Conservation (phyloP, 345 rosid species). For the Eucalyptus globulus region DNA sequence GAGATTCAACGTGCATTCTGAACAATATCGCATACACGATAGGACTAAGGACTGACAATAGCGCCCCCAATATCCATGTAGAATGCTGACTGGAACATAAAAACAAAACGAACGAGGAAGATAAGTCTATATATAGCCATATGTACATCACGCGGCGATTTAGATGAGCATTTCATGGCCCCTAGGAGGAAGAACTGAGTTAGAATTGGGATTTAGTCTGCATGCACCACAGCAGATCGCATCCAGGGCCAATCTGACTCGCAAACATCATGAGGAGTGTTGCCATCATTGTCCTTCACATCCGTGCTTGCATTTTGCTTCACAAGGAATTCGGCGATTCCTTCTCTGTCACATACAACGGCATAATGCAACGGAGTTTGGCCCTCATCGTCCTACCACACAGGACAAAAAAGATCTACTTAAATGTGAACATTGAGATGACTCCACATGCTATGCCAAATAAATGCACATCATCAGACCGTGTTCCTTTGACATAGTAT, state of each 20-base stretch:
- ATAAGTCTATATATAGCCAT: background rate
- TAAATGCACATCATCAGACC: background rate
- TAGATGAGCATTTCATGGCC: background rate
- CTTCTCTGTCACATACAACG: conserved; percentile 77
- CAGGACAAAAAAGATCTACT: background rate
- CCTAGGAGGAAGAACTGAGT: background rate
- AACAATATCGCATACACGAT: background rate
- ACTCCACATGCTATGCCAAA: background rate
- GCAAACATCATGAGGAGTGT: conserved; percentile 49
- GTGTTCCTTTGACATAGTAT: background rate
- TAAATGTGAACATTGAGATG: background rate
- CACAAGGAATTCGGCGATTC: conserved; percentile 65
- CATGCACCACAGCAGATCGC: background rate
- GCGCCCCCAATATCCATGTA: background rate
- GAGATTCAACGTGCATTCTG: background rate
- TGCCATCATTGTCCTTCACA: conserved; percentile 63
- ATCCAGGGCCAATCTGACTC: conserved; percentile 69
- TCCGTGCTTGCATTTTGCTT: conserved; percentile 56
- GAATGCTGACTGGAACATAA: background rate
- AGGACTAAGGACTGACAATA: background rate
- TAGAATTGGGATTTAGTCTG: background rate
- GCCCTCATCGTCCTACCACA: conserved; percentile 80
- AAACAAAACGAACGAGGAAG: background rate
- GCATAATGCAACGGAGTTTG: conserved; percentile 95
- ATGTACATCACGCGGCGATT: conserved; percentile 15